Base-by-base conservation (phyloP, 2,329 filamentous ascomycete genomes). In the Lecanoromycetidae sp. region DNA sequence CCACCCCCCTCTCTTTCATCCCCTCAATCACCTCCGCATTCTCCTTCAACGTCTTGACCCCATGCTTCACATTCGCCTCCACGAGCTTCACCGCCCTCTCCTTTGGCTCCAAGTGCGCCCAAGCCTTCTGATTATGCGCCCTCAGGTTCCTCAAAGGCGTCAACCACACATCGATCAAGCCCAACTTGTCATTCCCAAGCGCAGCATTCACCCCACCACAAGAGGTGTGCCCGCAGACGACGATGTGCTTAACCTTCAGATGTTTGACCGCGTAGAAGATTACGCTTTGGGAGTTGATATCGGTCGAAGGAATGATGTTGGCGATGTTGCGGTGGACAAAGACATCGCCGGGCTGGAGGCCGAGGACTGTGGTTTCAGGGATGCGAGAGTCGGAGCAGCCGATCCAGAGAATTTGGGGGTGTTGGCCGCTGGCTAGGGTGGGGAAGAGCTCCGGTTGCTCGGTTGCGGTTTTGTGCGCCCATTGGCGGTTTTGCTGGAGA, bases 271-370 rank as follows among this genome's bases (percentile, higher is more conserved):
- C 82, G 61, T 82, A 93, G 60, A 90, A 81, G 60, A 93, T 80
- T 37, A 90, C 85, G 46, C 79, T 76, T 9, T 78, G 73, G 27
- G 80, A 79, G 67, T 78, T 85, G 62, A 90, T 75, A 62, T 94
- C 87, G 57, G 78, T 79, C 17, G 79, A 70, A 48, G 79, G 78
- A 53, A 93, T 68, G 59, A 90, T 77, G 69, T 93, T 93, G 65
- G 84, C 86, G 62, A 94, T 88, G 70, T 93, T 93, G 61, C 87
- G 83, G 71, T 93, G 86, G 44, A 87, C 82, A 63, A 93, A 93
- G 56, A 93, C 80, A 57, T 93, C 85, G 50, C 87, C 86, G 3
- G 86, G 84, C 58, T 85, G 74, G 49, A 87, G 73, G 58, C 82
- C 80, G 23, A 88, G 75, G 58, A 94, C 75, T 40, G 80, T 87